A percentile compares a stretch with the other conserved stretches of the same genome.
Evolutionary conservation across 176 grass and related monocot genomes (phyloP).

Genomic region (Oryza glumipatula): DNA sequence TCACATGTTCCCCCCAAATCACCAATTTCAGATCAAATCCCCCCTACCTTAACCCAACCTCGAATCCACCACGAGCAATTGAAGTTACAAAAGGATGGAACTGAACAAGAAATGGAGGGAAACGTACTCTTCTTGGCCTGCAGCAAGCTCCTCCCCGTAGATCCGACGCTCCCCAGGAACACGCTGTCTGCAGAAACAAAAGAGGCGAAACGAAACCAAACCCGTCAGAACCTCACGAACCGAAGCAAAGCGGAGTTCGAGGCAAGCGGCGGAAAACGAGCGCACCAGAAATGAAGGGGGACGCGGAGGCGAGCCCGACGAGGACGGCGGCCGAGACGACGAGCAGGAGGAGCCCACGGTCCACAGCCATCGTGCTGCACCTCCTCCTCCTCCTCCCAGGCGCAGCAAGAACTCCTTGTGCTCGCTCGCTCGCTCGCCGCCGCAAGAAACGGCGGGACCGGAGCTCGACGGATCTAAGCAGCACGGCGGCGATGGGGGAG

Average conservation of each 20-base stretch:
- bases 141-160: constrained; percentile 68
- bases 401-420: not conserved
- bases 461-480: constrained; percentile 36
- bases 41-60: not conserved
- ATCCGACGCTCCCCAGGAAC: constrained; percentile 47
- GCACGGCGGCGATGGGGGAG: not conserved
- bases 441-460: not conserved
- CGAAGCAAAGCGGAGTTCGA: not conserved
- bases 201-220: not conserved
- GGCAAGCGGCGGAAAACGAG: not conserved
- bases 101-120: not conserved
- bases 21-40: not conserved
- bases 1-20: not conserved
- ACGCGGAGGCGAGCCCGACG: constrained; percentile 35
- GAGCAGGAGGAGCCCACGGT: constrained; percentile 13
- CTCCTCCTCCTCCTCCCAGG: not conserved
- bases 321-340: constrained; percentile 25
- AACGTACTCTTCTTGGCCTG: constrained; percentile 60
- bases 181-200: constrained; percentile 35
- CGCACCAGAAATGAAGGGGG: constrained; percentile 46
- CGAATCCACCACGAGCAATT: not conserved
- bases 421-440: not conserved
- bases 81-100: not conserved
- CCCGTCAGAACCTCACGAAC: constrained; percentile 17
- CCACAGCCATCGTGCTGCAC: constrained; percentile 2